Evolutionary conservation across 1,284 basidiomycete species (phyloP).

Genomic region (Filobasidium uniguttulatum): DNA sequence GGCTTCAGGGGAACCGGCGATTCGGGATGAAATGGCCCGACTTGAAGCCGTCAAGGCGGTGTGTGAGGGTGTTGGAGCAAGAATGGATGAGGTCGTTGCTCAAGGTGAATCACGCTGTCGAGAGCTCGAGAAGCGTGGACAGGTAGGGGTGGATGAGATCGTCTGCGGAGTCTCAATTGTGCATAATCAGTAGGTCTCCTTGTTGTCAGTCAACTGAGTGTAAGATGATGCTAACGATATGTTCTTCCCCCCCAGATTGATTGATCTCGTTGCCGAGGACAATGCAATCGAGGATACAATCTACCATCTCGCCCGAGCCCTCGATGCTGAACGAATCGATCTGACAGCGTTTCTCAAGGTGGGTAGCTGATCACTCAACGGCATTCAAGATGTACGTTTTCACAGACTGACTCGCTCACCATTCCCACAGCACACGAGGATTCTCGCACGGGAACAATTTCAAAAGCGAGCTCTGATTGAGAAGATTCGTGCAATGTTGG

Average conservation of each 20-base stretch:
- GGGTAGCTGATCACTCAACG: constrained; percentile 11
- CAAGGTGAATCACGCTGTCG: constrained; percentile 54
- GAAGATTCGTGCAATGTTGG: constrained; percentile 45
- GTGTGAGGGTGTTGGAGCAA: constrained; percentile 59
- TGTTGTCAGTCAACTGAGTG: background rate
- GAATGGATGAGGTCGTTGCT: constrained; percentile 50
- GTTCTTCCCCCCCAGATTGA: constrained; percentile 46
- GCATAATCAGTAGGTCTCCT: constrained; percentile 69
- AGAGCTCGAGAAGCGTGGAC: constrained; percentile 54
- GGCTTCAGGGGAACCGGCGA: constrained; percentile 74
- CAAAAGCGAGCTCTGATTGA: constrained; percentile 63
- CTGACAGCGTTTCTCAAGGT: constrained; percentile 82
- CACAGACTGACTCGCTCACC: too few species aligned
- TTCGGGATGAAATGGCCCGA: constrained; percentile 90
- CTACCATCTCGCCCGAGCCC: constrained; percentile 85
- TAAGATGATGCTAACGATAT: constrained; percentile 1
- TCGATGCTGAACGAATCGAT: constrained; percentile 83
- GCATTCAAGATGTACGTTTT: background rate
- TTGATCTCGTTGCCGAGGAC: constrained; percentile 94
- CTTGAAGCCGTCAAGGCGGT: constrained; percentile 88
- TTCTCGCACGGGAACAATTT: constrained; percentile 80
- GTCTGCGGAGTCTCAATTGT: constrained; percentile 90
- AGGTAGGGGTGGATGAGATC: constrained; percentile 64
- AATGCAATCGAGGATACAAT: constrained; percentile 96
- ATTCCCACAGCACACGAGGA: constrained; percentile 55